Conservation (phyloP, 805 yeast genomes). For the Sungouiozyma intestinalis region DNA sequence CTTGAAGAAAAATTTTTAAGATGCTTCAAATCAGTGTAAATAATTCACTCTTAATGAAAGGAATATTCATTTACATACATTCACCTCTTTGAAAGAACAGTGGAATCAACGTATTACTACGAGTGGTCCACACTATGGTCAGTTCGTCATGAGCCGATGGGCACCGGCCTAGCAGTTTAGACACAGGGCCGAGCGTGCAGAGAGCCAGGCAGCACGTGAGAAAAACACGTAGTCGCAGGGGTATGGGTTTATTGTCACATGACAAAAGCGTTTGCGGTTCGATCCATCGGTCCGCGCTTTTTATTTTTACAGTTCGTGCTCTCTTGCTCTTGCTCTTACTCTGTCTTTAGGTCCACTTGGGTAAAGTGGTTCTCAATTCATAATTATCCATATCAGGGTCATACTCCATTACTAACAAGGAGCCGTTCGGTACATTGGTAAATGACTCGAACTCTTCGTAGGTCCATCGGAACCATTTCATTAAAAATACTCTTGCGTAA, state of each 20-base stretch:
- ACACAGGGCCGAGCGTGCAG: background rate
- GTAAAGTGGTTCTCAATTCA: constrained; percentile 47
- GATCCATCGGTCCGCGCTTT: too few relatives aligned
- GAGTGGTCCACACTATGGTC: background rate
- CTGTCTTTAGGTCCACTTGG: constrained; percentile 69
- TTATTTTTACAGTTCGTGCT: too few relatives aligned
- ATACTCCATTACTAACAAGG: constrained; percentile 68
- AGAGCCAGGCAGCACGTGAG: background rate
- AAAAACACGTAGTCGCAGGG: background rate
- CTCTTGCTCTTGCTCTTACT: too few relatives aligned
- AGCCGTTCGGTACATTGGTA: constrained; percentile 77
- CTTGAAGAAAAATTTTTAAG: background rate
- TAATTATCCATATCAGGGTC: constrained; percentile 41
- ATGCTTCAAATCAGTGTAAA: background rate
- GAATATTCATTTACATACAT: background rate
- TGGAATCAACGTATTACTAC: too few relatives aligned
- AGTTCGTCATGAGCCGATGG: background rate
- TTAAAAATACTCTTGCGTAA: constrained; percentile 84
- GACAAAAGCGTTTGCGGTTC: too few relatives aligned
- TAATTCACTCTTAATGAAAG: background rate
- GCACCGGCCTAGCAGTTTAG: background rate
- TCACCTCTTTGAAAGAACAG: background rate
- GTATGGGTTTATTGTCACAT: too few relatives aligned
- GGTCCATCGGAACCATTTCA: constrained; percentile 93
- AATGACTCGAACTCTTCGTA: constrained; percentile 81